Conservation (phyloP, 345 rosid genomes). For the Euclidium syriacum region DNA sequence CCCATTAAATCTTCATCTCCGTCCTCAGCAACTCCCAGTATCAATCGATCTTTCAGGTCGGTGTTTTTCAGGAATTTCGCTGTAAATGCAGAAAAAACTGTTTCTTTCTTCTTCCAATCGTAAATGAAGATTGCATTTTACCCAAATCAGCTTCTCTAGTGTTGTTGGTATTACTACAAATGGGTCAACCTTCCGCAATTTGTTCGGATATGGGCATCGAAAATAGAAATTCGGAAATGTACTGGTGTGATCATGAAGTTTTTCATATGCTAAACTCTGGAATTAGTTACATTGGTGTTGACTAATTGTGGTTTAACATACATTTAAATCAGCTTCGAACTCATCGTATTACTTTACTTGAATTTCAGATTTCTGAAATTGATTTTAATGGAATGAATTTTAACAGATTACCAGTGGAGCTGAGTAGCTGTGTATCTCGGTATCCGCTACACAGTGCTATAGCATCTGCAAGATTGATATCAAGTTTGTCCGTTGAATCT, state of each 20-base stretch:
- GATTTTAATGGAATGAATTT: neutral
- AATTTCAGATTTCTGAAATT: neutral
- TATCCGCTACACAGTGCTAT: slow-evolving; percentile 61
- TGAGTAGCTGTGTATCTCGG: slow-evolving; percentile 48
- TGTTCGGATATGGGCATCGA: too few species aligned
- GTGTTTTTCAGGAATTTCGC: neutral
- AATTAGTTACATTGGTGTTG: neutral
- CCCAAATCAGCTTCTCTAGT: neutral
- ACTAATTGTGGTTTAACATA: neutral
- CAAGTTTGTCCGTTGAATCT: slow-evolving; percentile 60
- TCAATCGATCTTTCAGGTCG: slow-evolving; percentile 31
- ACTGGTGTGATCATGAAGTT: neutral
- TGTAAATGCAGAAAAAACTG: neutral
- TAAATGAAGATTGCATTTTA: neutral
- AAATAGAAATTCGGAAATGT: neutral
- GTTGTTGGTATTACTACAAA: neutral
- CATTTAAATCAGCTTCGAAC: neutral
- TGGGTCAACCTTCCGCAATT: neutral
- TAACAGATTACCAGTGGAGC: slow-evolving; percentile 55
- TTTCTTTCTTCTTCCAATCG: neutral
- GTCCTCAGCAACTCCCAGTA: slow-evolving; percentile 31
- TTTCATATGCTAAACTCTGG: neutral
- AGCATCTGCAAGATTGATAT: slow-evolving; percentile 58
- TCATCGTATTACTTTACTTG: neutral
- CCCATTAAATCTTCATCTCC: slow-evolving; percentile 27